Percentiles rank a stretch among this genome's conserved stretches.
These are phyloP conservation scores for Saksenaea vasiformis DNA, from an alignment of 371 early-diverging fungal genomes.

Conservation along the genomic window DNA sequence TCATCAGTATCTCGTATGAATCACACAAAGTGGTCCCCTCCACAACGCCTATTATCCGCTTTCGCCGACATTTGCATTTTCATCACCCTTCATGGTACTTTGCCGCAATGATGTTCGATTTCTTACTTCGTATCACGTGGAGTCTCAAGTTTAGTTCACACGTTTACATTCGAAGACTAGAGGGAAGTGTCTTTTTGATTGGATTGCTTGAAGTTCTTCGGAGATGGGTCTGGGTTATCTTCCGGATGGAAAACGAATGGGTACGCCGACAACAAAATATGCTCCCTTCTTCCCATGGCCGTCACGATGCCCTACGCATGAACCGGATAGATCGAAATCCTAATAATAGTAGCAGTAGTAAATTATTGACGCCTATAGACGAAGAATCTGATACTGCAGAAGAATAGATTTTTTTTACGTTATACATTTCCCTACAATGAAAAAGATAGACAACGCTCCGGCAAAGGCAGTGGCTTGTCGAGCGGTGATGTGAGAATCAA, in stretches of 20 bases:
- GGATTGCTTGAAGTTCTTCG: conserved; percentile 79
- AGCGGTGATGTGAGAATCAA: background rate
- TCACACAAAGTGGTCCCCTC: conserved; percentile 10
- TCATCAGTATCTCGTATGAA: conserved; percentile 45
- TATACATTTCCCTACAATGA: background rate
- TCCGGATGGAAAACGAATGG: conserved; percentile 85
- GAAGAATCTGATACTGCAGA: conserved; percentile 1
- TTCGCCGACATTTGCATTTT: conserved; percentile 71
- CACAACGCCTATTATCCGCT: conserved; percentile 35
- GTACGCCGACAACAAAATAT: conserved; percentile 46
- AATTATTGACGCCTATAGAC: conserved; percentile 7
- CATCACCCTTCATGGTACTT: conserved; percentile 67
- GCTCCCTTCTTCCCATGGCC: conserved; percentile 25
- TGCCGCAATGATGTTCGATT: conserved; percentile 73
- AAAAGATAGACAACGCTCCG: background rate
- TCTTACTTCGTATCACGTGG: conserved; percentile 85
- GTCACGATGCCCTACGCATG: conserved; percentile 15
- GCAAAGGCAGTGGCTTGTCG: conserved; percentile 3
- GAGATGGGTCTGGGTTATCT: conserved; percentile 92
- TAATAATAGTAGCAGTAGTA: background rate
- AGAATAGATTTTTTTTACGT: background rate
- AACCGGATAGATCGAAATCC: conserved; percentile 15
- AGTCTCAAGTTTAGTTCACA: conserved; percentile 78
- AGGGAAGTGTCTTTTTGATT: conserved; percentile 74
- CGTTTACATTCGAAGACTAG: conserved; percentile 64